Conservation (phyloP, 192 early-diverging fungal genomes). For the Rhizoclosmatium globosum region DNA sequence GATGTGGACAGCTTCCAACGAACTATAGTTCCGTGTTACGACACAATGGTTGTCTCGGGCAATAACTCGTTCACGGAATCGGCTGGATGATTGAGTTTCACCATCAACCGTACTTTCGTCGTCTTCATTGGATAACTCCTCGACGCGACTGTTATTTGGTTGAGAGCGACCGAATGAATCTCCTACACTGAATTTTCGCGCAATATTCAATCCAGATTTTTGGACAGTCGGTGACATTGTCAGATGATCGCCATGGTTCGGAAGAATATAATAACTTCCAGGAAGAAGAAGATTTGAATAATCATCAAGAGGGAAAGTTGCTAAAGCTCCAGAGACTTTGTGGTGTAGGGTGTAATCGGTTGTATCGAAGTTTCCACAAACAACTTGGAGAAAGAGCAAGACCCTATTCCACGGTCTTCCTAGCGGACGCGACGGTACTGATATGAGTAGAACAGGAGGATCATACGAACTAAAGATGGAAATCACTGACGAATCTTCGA, state of each 20-base stretch:
- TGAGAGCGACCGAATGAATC: neutral
- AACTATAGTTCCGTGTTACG: slow-evolving; percentile 2
- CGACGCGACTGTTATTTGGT: neutral
- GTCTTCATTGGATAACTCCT: neutral
- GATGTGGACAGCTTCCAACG: neutral
- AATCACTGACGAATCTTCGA: too few relatives aligned
- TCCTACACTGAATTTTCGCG: neutral
- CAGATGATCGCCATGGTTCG: neutral
- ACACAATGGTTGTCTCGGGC: slow-evolving; percentile 14
- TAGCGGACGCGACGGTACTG: neutral
- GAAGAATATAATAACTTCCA: neutral
- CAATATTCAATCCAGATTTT: neutral
- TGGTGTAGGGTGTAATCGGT: neutral
- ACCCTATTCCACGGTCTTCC: slow-evolving; percentile 1
- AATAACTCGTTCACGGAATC: neutral
- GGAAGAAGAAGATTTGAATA: neutral
- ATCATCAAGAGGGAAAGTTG: neutral
- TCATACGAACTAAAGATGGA: neutral
- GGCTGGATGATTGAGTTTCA: neutral
- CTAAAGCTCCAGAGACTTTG: neutral
- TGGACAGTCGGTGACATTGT: neutral
- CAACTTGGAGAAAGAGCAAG: slow-evolving; percentile 7
- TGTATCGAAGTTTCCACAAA: neutral
- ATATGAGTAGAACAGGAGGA: neutral
- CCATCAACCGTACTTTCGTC: neutral